These are phyloP conservation scores for Hemisphaericaspora subhashii DNA, from an alignment of 1,139 yeast species.

Conservation along the genomic window DNA sequence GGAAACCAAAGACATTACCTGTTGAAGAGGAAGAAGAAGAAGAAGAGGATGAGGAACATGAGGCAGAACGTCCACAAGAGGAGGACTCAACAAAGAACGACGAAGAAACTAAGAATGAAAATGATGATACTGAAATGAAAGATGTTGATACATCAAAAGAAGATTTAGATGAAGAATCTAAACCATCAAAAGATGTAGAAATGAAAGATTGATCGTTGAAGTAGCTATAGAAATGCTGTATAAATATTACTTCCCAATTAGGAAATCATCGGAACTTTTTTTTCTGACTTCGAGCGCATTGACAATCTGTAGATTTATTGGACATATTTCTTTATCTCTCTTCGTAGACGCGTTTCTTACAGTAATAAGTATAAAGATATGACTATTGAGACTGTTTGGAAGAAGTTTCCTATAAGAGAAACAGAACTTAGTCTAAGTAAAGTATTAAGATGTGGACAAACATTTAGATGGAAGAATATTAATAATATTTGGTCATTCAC, in stretches of 20 bases:
- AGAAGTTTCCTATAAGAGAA: constrained; percentile 21
- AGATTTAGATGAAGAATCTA: background rate
- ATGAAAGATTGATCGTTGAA: background rate
- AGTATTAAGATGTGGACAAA: constrained; percentile 87
- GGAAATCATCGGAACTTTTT: constrained; percentile 1
- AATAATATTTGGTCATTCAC: constrained; percentile 64
- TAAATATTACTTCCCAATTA: background rate
- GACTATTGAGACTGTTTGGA: constrained; percentile 32
- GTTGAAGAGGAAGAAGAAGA: constrained; percentile 45
- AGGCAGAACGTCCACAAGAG: constrained; percentile 7
- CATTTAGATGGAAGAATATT: constrained; percentile 69
- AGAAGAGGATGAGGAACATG: constrained; percentile 27
- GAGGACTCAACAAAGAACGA: too few relatives aligned
- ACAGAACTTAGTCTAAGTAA: constrained; percentile 61
- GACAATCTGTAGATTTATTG: too few relatives aligned
- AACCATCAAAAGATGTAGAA: constrained; percentile 2
- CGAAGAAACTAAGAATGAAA: too few relatives aligned
- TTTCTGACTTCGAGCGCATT: too few relatives aligned
- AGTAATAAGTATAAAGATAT: constrained; percentile 10
- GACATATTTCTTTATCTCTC: too few relatives aligned
- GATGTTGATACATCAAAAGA: background rate
- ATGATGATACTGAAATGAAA: constrained; percentile 9
- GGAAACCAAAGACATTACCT: constrained; percentile 50
- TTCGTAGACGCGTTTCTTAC: background rate
- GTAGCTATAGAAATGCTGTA: background rate